Evolutionary conservation across 164 flowering plant species (phyloP), one percentile per base, ranked within the genome.

Genomic region (Stephania cephalantha): DNA sequence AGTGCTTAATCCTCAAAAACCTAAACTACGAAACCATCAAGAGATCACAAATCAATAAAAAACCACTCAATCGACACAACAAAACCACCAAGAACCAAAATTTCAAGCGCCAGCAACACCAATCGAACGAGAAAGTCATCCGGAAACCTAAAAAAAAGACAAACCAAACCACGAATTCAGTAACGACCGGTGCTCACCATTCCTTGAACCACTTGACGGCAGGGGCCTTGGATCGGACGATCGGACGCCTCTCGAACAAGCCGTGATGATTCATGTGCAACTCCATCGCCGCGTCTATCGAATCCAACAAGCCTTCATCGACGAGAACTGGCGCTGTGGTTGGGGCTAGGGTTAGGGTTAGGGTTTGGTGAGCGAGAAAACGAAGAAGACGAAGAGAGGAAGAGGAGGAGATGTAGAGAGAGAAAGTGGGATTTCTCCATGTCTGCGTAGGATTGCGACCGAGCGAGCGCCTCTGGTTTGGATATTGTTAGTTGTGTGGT

Each of bases 171-270:
- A 46, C 30, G 61, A 29, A 35, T 35, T 35, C 42, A 35, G 17
- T 31, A 5, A 72, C 17, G 11, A 42, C 25, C 8, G 7, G 15
- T 46, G 71, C 20, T 68, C 79, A 92, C 97, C 97, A 92, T 85
- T 92, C 91, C 68, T 80, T 88, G 77, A 86, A 25, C 97, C 97
- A 92, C 78, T 81, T 89, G 74, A 86, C 87, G 65, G 94, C 88
- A 53, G 94, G 94, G 72, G 93, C 63, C 81, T 83, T 90, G 71
- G 91, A 84, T 70, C 81, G 89, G 78, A 79, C 2, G 72, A 88
- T 83, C 29, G 93, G 86, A 31, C 95, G 94, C 74, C 89, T 84
- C 45, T 90, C 94, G 76, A 85, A 92, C 0, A 81, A 46, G 69
- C 78, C 73, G 71, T 85, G 82, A 70, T 85, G 82, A 44, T 76